Evolutionary conservation across 2,329 filamentous ascomycete genomes (phyloP), one percentile per base, ranked within the genome.

Genomic region (Rhinocladiella mackenziei): DNA sequence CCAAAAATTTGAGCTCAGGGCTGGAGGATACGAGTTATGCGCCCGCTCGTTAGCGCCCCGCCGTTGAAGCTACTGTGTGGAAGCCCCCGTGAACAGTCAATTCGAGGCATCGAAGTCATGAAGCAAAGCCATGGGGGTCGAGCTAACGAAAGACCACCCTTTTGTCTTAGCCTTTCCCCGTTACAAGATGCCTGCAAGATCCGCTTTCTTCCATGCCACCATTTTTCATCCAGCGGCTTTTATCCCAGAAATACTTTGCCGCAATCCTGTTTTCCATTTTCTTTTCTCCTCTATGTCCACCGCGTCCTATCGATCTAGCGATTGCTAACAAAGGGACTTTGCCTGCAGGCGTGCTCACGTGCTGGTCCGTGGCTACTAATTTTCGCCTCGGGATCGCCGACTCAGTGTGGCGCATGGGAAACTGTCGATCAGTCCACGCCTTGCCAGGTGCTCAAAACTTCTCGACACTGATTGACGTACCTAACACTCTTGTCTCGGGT

Each of bases 141-240:
- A n/a, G n/a, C n/a, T n/a, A n/a, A n/a, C n/a, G n/a, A n/a, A n/a
- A n/a, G n/a, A n/a, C n/a, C n/a, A n/a, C n/a, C n/a, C n/a, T n/a
- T n/a, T n/a, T n/a, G n/a, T n/a, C n/a, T n/a, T n/a, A n/a, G n/a
- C n/a, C n/a, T n/a, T n/a, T 10, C 36, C 41, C 39, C 39, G 39
- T 48, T 45, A 45, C 33, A 50, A 38, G 42, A 43, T 53, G 39
- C 39, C 39, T 50, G 40, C 43, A 46, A 42, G 43, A 36, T 39
- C 43, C 38, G 43, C 43, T 35, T 19, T 29, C 22, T 11, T 17
- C 39, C 46, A 45, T 44, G 50, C 45, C 31, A 32, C 46, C 31
- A 30, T 44, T 26, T 40, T 31, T 37, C 35, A 39, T 19, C 29
- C 19, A 37, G 40, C 30, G 34, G 20, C 47, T 35, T 50, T 47